Conservation (phyloP, 805 yeast species). For the Barnettozyma sp. region DNA sequence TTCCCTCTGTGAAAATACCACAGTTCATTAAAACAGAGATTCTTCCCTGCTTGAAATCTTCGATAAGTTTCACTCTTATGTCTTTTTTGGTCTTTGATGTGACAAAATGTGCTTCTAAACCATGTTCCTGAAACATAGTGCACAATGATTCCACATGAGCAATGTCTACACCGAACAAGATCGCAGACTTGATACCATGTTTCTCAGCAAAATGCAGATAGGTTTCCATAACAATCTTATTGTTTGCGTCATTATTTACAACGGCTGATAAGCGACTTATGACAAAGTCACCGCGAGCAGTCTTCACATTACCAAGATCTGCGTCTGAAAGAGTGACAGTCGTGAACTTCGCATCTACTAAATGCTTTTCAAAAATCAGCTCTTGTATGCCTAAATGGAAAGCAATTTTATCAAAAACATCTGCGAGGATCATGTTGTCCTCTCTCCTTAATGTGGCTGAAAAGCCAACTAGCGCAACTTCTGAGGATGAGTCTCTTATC, state of each 20-base stretch:
- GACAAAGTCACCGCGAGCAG: slow-evolving; percentile 45
- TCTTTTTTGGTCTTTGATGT: slow-evolving; percentile 54
- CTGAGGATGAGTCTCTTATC: slow-evolving; percentile 11
- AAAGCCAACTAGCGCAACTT: slow-evolving; percentile 66
- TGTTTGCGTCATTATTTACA: slow-evolving; percentile 48
- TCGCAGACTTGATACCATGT: slow-evolving; percentile 47
- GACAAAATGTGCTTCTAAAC: slow-evolving; percentile 64
- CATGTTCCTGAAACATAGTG: slow-evolving; percentile 45
- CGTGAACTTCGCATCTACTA: slow-evolving; percentile 63
- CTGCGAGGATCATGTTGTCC: slow-evolving; percentile 56
- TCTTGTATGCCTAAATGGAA: slow-evolving; percentile 58
- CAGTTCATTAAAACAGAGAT: slow-evolving; percentile 79
- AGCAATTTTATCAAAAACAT: slow-evolving; percentile 65
- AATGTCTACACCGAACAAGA: slow-evolving; percentile 74
- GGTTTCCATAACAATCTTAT: slow-evolving; percentile 47
- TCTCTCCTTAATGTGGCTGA: slow-evolving; percentile 80
- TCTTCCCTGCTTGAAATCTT: slow-evolving; percentile 53
- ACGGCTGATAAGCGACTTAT: slow-evolving; percentile 42
- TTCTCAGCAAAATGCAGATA: slow-evolving; percentile 39
- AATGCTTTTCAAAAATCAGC: slow-evolving; percentile 62
- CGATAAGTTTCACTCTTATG: slow-evolving; percentile 46
- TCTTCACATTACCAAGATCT: slow-evolving; percentile 31
- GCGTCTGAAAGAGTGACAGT: slow-evolving; percentile 41
- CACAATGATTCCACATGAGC: slow-evolving; percentile 54
- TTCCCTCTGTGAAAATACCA: slow-evolving; percentile 89